These are phyloP conservation scores for Heracleum sosnowskyi DNA, from an alignment of 129 eudicot genomes.

Conservation along the genomic window DNA sequence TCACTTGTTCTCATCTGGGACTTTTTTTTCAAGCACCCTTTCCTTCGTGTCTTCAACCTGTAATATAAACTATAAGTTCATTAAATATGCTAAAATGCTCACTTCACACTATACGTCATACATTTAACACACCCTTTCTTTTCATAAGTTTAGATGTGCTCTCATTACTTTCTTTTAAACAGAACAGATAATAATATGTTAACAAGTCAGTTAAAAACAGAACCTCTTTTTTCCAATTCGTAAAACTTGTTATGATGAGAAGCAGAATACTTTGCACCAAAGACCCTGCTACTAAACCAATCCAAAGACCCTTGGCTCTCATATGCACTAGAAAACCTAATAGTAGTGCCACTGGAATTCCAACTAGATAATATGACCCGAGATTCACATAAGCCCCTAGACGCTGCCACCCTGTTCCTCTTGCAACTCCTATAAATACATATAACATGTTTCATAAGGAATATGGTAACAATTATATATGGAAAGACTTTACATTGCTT, in stretches of 20 bases:
- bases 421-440: slow-evolving; percentile 27
- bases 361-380: slow-evolving; percentile 35
- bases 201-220: background rate
- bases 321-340: slow-evolving; percentile 29
- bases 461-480: background rate
- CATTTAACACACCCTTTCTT: background rate
- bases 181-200: background rate
- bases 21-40: background rate
- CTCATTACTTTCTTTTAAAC: background rate
- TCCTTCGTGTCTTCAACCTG: slow-evolving; percentile 3
- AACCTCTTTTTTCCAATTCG: slow-evolving; percentile 43
- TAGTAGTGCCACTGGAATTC: slow-evolving; percentile 26
- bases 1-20: background rate
- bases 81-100: background rate
- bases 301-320: slow-evolving; percentile 38
- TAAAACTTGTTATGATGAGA: slow-evolving; percentile 20
- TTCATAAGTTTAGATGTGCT: background rate
- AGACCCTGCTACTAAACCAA: slow-evolving; percentile 26
- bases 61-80: background rate
- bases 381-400: slow-evolving; percentile 37
- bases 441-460: background rate
- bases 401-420: slow-evolving; percentile 38
- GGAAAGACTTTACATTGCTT: background rate
- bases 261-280: slow-evolving; percentile 23
- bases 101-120: background rate